Evolutionary conservation across 352 stramenopile species (phyloP), one percentile per base, ranked within the genome.

Genomic region (Globisporangium paddicum): DNA sequence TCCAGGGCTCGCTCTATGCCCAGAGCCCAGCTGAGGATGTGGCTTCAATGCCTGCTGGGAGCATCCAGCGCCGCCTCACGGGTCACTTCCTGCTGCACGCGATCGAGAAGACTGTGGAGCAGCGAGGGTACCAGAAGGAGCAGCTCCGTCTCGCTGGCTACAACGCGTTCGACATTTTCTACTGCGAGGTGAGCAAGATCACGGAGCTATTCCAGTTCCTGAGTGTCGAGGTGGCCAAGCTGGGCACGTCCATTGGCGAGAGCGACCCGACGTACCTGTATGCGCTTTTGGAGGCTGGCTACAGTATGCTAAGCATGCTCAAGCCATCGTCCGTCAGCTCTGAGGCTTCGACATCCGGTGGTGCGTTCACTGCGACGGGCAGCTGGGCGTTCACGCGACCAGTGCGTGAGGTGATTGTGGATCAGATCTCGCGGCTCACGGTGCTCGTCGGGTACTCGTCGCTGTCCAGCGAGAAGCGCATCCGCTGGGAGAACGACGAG

Each of bases 161-260:
- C 70, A 93, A 89, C 54, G 75, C 83, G 3, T 93, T 95, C 64
- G 86, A 95, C 67, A 82, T 93, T 19, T 95, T 95, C 45, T 95
- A 91, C 52, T 92, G 79, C 48, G 86, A 95, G 71, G 79, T 93
- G 26, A 93, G 75, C 67, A 90, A 89, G 45, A 69, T 95, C 32
- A 54, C 71, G 3, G 83, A 93, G 45, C 53, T 95, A 4, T 91
- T 93, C 35, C 55, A 69, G 35, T 55, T 63, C 21, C 64, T 94
- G n/a, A 72, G 68, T 28, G 60, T 70, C 1, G 81, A 90, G 59
- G 68, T 91, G 21, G 62, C 86, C 48, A 60, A 69, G n/a, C 56
- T 89, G 18, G 67, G 67, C 14, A 73, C 70, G 2, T 76, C 79
- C 30, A 76, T 83, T 42, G 77, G 79, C 16, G 78, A 90, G 64